A percentile compares a stretch with the other conserved stretches of the same genome.
Conservation (phyloP, 345 rosid genomes). For the Atalantia buxifolia region DNA sequence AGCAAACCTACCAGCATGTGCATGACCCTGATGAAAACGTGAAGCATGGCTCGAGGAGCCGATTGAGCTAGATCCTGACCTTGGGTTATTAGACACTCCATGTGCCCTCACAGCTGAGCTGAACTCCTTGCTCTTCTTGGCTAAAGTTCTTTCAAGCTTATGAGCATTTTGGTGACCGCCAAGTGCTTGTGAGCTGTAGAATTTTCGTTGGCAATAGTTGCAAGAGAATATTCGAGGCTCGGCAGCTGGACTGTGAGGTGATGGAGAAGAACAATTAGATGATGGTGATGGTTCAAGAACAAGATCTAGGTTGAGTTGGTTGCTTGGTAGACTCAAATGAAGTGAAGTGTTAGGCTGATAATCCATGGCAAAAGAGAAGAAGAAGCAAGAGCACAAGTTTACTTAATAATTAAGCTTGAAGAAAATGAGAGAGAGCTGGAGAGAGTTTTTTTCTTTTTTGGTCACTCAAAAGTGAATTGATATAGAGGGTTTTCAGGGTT, state of each 20-base stretch:
- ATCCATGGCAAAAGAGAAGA: conserved; percentile 38
- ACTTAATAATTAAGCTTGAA: not conserved
- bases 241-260: conserved; percentile 41
- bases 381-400: not conserved
- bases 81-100: conserved; percentile 20
- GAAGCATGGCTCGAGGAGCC: conserved; percentile 13
- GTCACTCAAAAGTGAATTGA: not conserved
- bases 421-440: not conserved
- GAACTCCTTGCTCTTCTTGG: conserved; percentile 76
- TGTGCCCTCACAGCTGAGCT: conserved; percentile 26
- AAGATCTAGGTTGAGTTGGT: conserved; percentile 55
- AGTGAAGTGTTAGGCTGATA: conserved; percentile 69
- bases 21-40: conserved; percentile 29
- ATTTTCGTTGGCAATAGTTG: conserved; percentile 91
- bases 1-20: conserved; percentile 16
- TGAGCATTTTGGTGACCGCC: conserved; percentile 99
- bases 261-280: conserved; percentile 37
- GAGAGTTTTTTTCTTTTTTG: not conserved
- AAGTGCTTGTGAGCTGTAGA: conserved; percentile 96
- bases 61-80: conserved; percentile 11
- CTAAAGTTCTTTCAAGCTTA: conserved; percentile 85
- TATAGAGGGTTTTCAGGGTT: conserved; percentile 1
- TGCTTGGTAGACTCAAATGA: conserved; percentile 50
- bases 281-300: conserved; percentile 58
- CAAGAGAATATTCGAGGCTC: conserved; percentile 75